Base-by-base conservation (phyloP, 2,329 filamentous ascomycete species). In the Coniella lustricola region DNA sequence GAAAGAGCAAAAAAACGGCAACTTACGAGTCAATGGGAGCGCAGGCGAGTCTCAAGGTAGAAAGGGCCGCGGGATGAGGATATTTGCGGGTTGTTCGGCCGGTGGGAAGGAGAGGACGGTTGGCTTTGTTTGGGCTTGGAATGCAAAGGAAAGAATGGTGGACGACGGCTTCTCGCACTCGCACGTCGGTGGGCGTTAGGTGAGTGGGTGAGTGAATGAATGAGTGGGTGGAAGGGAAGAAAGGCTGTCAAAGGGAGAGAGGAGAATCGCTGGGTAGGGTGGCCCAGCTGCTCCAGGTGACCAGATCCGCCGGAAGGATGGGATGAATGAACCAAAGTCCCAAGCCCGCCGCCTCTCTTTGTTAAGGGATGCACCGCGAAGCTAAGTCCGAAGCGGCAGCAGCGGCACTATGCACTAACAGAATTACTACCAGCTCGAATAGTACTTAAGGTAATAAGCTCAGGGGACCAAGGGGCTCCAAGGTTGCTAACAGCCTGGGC, bases 11-110 rank as follows among this genome's bases (percentile, higher is more conserved):
- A n/a, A 45, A 38, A 49, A 50, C 25, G 45, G 21, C 44, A n/a
- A 60, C 58, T 57, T 58, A 60, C 58, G 54, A 47, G 54, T 49
- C 46, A 51, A 35, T 44, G 7, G 35, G 21, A 20, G 12, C 9
- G 9, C 9, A 37, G 18, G n/a, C 10, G n/a, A 13, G 20, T 16
- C 10, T n/a, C 3, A 7, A 32, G 13, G 14, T 29, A 29, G 25
- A 29, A 29, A 29, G 25, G 25, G 25, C 14, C 36, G 29, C 18
- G 12, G 10, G 44, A 40, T 22, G 37, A 34, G n/a, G 37, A 20
- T 21, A 35, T 41, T 48, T 44, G 36, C 42, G 36, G 25, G 25
- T 29, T 29, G 25, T 29, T 42, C 50, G 16, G 50, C 39, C 16
- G 47, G 25, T 47, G 29, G 25, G 25, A 52, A 52, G 50, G 50